Conservation (phyloP, 106 monocot genomes). For the Acorus calamus region DNA sequence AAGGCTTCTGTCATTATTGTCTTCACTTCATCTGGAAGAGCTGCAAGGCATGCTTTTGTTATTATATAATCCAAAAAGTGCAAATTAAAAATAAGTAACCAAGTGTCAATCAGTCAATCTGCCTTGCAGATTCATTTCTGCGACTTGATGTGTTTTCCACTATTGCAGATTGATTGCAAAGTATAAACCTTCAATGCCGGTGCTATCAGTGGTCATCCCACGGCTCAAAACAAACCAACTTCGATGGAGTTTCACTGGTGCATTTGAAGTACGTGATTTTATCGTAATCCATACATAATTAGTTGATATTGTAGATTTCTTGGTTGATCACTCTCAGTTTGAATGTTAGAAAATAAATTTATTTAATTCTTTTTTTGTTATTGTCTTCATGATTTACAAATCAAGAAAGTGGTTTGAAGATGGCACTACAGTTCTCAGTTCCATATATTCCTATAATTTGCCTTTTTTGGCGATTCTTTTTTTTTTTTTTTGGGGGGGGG, state of each 20-base stretch:
- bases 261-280: constrained; percentile 18
- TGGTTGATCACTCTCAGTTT: no score
- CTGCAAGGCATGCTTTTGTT: constrained; percentile 15
- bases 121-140: not conserved
- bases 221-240: constrained; percentile 27
- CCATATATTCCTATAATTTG: no score
- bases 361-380: not conserved
- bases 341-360: not conserved
- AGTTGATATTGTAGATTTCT: no score
- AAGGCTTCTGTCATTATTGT: constrained; percentile 27
- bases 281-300: no score
- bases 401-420: no score
- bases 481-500: no score
- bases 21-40: constrained; percentile 27
- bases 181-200: constrained; percentile 25
- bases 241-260: constrained; percentile 24
- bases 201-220: constrained; percentile 26
- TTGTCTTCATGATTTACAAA: not conserved
- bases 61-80: no score
- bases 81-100: no score
- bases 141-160: not conserved
- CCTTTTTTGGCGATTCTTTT: no score
- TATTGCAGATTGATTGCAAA: constrained; percentile 22
- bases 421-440: no score
- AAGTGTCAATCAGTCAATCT: not conserved